Evolutionary conservation across 2,329 filamentous ascomycete species (phyloP).

Genomic region (Gnomoniopsis sp.): DNA sequence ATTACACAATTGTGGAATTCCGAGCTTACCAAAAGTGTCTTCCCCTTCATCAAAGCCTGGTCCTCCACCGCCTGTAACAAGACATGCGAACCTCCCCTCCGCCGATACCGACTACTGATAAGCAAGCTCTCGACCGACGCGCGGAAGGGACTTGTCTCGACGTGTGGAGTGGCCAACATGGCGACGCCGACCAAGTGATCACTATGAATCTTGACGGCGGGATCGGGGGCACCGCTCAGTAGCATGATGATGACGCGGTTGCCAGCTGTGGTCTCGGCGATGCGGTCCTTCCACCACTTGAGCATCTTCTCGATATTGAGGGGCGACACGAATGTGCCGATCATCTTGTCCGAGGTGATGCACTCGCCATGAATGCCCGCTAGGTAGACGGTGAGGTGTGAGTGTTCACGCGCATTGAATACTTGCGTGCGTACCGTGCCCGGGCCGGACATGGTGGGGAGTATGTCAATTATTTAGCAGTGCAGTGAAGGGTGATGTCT

Average conservation of each 20-base stretch:
- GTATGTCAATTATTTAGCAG: no score
- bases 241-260: conserved; percentile 52
- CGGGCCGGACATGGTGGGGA: conserved; percentile 1
- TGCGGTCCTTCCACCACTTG: conserved; percentile 53
- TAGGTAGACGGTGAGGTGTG: conserved; percentile 52
- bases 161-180: conserved; percentile 48
- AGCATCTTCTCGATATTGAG: conserved; percentile 53
- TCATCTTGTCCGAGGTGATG: conserved; percentile 54
- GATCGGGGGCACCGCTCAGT: conserved; percentile 33
- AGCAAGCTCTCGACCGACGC: conserved; percentile 56
- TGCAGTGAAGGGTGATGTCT: no score
- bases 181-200: conserved; percentile 52
- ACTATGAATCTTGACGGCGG: conserved; percentile 34
- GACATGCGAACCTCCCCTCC: conserved; percentile 47
- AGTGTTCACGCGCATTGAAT: conserved; percentile 43
- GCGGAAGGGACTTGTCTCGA: conserved; percentile 55
- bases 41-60: conserved; percentile 46
- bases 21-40: conserved; percentile 53
- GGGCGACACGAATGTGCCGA: conserved; percentile 58
- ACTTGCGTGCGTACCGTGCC: conserved; percentile 26
- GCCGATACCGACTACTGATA: conserved; percentile 47
- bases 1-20: background rate
- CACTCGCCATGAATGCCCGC: conserved; percentile 57
- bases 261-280: conserved; percentile 43
- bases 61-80: conserved; percentile 54